These are phyloP conservation scores for Pascua sp. DNA, from an alignment of 1,284 basidiomycete genomes.

Conservation along the genomic window DNA sequence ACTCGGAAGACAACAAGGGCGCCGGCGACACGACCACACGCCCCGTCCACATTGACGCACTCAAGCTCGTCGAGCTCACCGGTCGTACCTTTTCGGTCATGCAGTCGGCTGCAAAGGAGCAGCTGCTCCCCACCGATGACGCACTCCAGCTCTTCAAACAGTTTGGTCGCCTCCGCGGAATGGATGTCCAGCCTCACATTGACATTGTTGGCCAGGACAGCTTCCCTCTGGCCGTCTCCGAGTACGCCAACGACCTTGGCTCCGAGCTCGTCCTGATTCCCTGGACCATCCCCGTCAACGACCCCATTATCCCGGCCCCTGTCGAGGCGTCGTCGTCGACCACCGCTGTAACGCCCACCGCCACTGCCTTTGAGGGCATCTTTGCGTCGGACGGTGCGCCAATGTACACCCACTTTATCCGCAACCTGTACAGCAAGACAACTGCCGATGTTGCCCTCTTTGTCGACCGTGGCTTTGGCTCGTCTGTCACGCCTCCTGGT, in stretches of 20 bases:
- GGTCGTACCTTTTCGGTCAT: conserved; percentile 81
- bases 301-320: conserved; percentile 46
- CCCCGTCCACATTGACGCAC: conserved; percentile 57
- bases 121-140: conserved; percentile 69
- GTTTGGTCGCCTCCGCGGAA: conserved; percentile 69
- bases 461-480: conserved; percentile 62
- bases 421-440: conserved; percentile 67
- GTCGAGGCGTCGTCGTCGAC: conserved; percentile 17
- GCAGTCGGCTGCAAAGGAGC: conserved; percentile 66
- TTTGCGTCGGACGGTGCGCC: conserved; percentile 45
- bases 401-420: conserved; percentile 72
- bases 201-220: conserved; percentile 68
- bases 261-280: conserved; percentile 78
- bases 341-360: conserved; percentile 54
- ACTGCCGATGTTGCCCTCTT: conserved; percentile 71
- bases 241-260: conserved; percentile 59
- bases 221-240: conserved; percentile 64
- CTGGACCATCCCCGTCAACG: conserved; percentile 57
- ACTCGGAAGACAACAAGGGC: neutral
- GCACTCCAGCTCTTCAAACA: conserved; percentile 70
- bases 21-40: neutral
- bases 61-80: conserved; percentile 84
- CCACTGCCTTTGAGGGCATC: conserved; percentile 40
- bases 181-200: conserved; percentile 61
- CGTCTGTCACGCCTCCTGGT: conserved; percentile 31